A percentile compares a stretch with the other conserved stretches of the same genome.
These are phyloP conservation scores for Alternaria burnsii DNA, from an alignment of 2,329 filamentous ascomycete species.

Conservation along the genomic window DNA sequence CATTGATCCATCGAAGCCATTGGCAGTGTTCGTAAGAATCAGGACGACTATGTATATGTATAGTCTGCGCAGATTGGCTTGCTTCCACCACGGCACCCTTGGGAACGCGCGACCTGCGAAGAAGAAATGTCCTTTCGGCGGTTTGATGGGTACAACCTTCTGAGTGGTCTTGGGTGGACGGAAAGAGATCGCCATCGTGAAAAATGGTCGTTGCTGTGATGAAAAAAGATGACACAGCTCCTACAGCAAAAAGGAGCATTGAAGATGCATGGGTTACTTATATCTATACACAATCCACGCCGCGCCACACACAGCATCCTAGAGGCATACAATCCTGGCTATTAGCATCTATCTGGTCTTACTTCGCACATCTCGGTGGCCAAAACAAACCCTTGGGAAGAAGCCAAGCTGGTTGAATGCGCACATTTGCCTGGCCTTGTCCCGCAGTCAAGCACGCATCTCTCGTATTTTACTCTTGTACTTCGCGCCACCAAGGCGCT, in stretches of 20 bases:
- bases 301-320: too few species aligned
- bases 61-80: conserved; percentile 18
- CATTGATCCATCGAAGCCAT: conserved; percentile 60
- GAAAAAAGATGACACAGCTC: too few species aligned
- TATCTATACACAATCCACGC: too few species aligned
- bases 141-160: too few species aligned
- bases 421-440: conserved; percentile 15
- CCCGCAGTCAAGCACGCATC: conserved; percentile 10
- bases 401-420: conserved; percentile 21
- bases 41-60: conserved; percentile 23
- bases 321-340: too few species aligned
- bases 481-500: conserved; percentile 7
- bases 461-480: conserved; percentile 1
- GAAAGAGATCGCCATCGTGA: too few species aligned
- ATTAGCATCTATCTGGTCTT: not conserved
- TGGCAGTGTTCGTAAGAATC: conserved; percentile 42
- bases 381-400: not conserved
- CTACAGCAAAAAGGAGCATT: too few species aligned
- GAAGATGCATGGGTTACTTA: too few species aligned
- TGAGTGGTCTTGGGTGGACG: too few species aligned
- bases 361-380: too few species aligned
- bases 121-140: too few species aligned
- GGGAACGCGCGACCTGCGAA: conserved; percentile 5
- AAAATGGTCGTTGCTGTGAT: too few species aligned
- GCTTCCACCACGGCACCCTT: conserved; percentile 21